These are phyloP conservation scores for Yamagishiella unicocca DNA, from an alignment of 139 green algal species.

Conservation along the genomic window DNA sequence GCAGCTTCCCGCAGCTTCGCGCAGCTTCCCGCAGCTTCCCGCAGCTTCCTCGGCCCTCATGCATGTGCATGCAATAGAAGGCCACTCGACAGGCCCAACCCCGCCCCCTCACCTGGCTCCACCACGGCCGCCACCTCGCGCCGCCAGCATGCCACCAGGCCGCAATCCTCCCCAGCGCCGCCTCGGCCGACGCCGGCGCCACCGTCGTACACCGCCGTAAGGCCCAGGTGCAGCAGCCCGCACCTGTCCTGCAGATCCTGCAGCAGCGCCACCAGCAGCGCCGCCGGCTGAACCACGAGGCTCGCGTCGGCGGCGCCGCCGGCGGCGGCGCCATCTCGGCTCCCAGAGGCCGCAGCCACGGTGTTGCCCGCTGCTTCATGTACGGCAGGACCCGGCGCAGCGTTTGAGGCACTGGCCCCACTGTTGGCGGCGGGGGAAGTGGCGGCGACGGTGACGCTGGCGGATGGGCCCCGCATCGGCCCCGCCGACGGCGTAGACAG, in stretches of 20 bases:
- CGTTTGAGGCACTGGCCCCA: background rate
- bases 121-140: conserved; percentile 33
- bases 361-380: background rate
- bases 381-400: background rate
- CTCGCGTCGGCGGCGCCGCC: background rate
- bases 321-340: background rate
- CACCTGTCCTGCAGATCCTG: background rate
- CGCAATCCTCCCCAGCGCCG: background rate
- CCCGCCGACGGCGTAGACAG: too few relatives aligned
- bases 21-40: too few relatives aligned
- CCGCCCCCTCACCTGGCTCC: conserved; percentile 20
- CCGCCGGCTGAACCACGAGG: background rate
- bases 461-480: too few relatives aligned
- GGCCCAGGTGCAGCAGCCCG: conserved; percentile 30
- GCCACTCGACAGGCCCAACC: too few relatives aligned
- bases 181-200: background rate
- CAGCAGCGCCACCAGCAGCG: conserved; percentile 28
- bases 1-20: too few relatives aligned
- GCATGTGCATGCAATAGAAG: too few relatives aligned
- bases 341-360: background rate
- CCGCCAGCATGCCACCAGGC: conserved; percentile 19
- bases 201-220: background rate
- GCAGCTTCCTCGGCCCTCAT: too few relatives aligned
- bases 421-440: background rate
- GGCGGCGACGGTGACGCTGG: background rate